Conservation (phyloP, 2,329 filamentous ascomycete species). For the Incumbomyces lentus region DNA sequence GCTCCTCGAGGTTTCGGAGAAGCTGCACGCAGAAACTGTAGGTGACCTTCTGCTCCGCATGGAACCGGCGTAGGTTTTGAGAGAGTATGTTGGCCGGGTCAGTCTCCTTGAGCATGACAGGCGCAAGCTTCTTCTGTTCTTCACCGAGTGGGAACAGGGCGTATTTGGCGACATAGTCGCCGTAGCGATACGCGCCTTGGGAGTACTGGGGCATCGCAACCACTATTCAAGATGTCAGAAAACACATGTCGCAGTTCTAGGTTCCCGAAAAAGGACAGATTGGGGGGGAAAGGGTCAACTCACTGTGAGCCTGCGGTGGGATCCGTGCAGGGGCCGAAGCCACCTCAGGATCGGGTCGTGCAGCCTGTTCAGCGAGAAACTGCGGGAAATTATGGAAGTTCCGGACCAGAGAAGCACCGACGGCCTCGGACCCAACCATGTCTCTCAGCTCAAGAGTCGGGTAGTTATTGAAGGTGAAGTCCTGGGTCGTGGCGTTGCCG, state of each 20-base stretch:
- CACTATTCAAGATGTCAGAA: conserved; percentile 24
- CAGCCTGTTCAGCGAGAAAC: too few relatives aligned
- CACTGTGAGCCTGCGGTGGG: too few relatives aligned
- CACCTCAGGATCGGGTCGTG: too few relatives aligned
- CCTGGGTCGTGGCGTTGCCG: conserved; percentile 24
- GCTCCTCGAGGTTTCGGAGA: conserved; percentile 36
- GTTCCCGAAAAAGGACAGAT: conserved; percentile 21
- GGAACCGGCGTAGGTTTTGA: conserved; percentile 32
- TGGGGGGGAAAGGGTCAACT: too few relatives aligned
- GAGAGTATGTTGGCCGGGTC: conserved; percentile 29
- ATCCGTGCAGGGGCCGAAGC: too few relatives aligned
- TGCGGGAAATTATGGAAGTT: too few relatives aligned
- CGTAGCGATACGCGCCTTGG: conserved; percentile 40
- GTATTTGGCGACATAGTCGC: conserved; percentile 40
- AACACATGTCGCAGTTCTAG: conserved; percentile 32
- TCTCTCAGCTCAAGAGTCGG: conserved; percentile 39
- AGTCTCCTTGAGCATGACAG: conserved; percentile 24
- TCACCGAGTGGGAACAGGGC: conserved; percentile 34
- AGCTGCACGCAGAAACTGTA: conserved; percentile 40
- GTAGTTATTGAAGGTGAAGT: conserved; percentile 42
- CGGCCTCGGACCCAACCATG: conserved; percentile 13
- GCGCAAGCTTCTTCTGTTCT: conserved; percentile 30
- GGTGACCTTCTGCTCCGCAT: conserved; percentile 28
- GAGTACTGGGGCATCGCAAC: conserved; percentile 28
- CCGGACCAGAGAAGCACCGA: too few relatives aligned